Evolutionary conservation across 306 rosid species (phyloP).

Genomic region (Castanea mollissima): DNA sequence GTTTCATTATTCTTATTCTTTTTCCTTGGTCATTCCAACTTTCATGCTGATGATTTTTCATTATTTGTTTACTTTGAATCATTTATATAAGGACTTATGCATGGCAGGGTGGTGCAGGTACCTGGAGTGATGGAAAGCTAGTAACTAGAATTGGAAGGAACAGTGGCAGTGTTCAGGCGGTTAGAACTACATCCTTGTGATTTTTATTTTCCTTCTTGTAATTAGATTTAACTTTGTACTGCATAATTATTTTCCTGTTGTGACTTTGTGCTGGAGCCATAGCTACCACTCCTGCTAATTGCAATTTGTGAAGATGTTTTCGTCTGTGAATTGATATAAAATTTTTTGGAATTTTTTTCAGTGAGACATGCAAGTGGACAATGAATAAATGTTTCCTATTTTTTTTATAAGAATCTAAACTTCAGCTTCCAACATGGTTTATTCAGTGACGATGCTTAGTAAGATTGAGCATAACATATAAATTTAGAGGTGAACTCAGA

Average conservation of each 20-base stretch:
- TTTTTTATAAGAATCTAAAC: neutral
- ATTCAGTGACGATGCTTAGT: neutral
- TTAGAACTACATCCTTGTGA: conserved; percentile 31
- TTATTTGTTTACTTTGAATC: conserved; percentile 34
- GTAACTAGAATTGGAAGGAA: conserved; percentile 96
- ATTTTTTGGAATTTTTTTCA: neutral
- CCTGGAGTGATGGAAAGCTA: conserved; percentile 99
- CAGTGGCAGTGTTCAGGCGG: conserved; percentile 86
- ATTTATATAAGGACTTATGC: conserved; percentile 79
- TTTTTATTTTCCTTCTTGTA: neutral
- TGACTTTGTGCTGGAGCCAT: neutral
- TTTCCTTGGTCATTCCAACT: conserved; percentile 9
- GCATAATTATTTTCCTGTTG: neutral
- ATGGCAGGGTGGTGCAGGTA: conserved; percentile 99
- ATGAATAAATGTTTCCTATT: neutral
- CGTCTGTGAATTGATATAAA: neutral
- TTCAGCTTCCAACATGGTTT: neutral
- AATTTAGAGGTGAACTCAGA: neutral
- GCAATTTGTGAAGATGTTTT: neutral
- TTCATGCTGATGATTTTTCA: conserved; percentile 1
- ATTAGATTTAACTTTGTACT: neutral
- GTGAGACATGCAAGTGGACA: neutral
- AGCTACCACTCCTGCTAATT: neutral
- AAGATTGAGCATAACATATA: neutral
- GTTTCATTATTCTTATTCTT: neutral